phyloP scores from a whole-genome alignment of 2,329 filamentous ascomycete genomes.

The Cladorrhinum sp. region DNA sequence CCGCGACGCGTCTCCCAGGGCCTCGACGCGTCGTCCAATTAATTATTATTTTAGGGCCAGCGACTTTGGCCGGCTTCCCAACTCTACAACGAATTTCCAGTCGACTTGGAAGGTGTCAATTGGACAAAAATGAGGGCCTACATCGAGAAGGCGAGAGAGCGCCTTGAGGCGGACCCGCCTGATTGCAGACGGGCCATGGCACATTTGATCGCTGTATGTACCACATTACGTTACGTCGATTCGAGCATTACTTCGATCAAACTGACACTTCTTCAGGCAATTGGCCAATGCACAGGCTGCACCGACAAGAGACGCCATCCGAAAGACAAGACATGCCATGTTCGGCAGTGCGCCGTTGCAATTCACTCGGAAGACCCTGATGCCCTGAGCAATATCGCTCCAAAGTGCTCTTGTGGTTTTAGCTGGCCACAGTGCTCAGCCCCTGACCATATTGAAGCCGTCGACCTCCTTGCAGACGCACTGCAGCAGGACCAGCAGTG shows the following conservation, averaged over 20 bases:
- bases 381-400: conserved; percentile 12
- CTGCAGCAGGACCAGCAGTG: conserved; percentile 16
- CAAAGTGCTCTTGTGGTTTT: conserved; percentile 23
- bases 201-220: background rate
- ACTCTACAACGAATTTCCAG: background rate
- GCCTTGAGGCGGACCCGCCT: background rate
- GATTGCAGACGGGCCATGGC: background rate
- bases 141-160: background rate
- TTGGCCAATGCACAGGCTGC: conserved; percentile 16
- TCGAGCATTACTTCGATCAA: too few relatives aligned
- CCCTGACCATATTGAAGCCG: conserved; percentile 16
- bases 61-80: background rate
- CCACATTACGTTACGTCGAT: too few relatives aligned
- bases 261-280: conserved; percentile 8
- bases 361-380: conserved; percentile 16
- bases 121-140: background rate
- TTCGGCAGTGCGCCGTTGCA: conserved; percentile 26
- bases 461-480: conserved; percentile 23
- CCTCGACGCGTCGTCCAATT: background rate
- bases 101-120: background rate
- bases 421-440: conserved; percentile 22
- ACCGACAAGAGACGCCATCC: conserved; percentile 16
- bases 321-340: conserved; percentile 28
- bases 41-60: background rate
- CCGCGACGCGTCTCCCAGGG: conserved; percentile 12